phyloP scores from a whole-genome alignment of 2,329 filamentous ascomycete genomes.

The Diaporthe sp. region DNA sequence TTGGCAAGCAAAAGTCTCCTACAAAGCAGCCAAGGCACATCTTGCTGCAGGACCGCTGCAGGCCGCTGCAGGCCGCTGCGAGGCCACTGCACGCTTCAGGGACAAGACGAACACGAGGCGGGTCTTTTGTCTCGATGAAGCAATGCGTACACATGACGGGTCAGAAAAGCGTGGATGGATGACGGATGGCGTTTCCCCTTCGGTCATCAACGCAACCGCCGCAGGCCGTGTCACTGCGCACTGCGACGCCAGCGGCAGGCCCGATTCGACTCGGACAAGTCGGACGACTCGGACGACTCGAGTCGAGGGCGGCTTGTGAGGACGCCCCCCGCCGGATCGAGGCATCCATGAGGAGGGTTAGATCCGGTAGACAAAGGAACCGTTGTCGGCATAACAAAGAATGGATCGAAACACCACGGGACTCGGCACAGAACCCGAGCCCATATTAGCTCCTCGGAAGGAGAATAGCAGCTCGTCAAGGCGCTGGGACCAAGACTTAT shows the following conservation, averaged over 20 bases:
- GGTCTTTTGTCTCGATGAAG: slow-evolving; percentile 29
- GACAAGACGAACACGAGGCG: slow-evolving; percentile 36
- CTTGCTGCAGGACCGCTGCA: slow-evolving; percentile 33
- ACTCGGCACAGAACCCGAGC: slow-evolving; percentile 25
- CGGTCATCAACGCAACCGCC: slow-evolving; percentile 17
- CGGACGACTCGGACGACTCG: not conserved
- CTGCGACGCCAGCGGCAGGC: slow-evolving; percentile 19
- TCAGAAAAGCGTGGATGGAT: slow-evolving; percentile 22
- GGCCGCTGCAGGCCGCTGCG: slow-evolving; percentile 36
- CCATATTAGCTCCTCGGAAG: slow-evolving; percentile 18
- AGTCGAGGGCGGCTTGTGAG: slow-evolving; percentile 16
- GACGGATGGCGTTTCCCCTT: slow-evolving; percentile 14
- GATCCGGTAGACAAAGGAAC: slow-evolving; percentile 20
- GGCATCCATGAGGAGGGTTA: slow-evolving; percentile 1
- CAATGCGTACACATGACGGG: slow-evolving; percentile 33
- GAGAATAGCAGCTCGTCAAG: slow-evolving; percentile 26
- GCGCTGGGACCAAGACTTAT: slow-evolving; percentile 27
- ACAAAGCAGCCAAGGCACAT: slow-evolving; percentile 15
- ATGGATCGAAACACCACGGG: slow-evolving; percentile 28
- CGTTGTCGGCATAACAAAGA: slow-evolving; percentile 23
- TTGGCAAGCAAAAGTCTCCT: slow-evolving; percentile 21
- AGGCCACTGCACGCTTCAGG: slow-evolving; percentile 43
- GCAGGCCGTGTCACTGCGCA: not conserved
- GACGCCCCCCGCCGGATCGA: slow-evolving; percentile 7
- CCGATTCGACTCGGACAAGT: not conserved